Evolutionary conservation across 805 yeast genomes (phyloP).

Genomic region (Kodamaea sagamina): DNA sequence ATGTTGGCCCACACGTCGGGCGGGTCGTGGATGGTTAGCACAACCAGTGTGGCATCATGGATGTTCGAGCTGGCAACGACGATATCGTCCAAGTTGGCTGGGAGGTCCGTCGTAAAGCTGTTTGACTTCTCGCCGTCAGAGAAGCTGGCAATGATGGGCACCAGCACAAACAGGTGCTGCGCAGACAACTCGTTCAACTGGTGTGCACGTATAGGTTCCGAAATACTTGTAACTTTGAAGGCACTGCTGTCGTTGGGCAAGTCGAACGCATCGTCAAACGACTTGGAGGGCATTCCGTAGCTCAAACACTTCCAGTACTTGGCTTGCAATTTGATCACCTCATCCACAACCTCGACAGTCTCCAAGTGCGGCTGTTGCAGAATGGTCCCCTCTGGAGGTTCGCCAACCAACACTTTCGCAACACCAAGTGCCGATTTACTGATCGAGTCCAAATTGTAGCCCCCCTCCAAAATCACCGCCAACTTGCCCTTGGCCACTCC

Average conservation of each 20-base stretch:
- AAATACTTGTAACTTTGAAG: constrained; percentile 51
- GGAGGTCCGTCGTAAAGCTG: constrained; percentile 41
- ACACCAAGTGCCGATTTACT: constrained; percentile 90
- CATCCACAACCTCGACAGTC: constrained; percentile 77
- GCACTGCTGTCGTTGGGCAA: constrained; percentile 26
- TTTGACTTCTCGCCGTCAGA: constrained; percentile 23
- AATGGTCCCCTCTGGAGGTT: constrained; percentile 83
- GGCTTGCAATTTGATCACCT: constrained; percentile 78
- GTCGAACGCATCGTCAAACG: constrained; percentile 43
- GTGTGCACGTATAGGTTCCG: constrained; percentile 72
- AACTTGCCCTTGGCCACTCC: constrained; percentile 85
- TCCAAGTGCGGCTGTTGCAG: constrained; percentile 68
- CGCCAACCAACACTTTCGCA: constrained; percentile 87
- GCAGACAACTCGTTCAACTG: constrained; percentile 62
- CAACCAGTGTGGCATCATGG: constrained; percentile 59
- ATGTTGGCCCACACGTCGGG: constrained; percentile 89
- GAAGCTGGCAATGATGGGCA: constrained; percentile 58
- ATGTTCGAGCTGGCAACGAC: constrained; percentile 73
- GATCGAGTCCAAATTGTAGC: constrained; percentile 89
- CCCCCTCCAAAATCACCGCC: constrained; percentile 93
- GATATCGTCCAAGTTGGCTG: constrained; percentile 59
- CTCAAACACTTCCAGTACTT: constrained; percentile 83
- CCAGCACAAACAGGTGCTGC: constrained; percentile 57
- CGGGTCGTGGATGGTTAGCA: constrained; percentile 83
- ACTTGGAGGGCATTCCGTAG: constrained; percentile 56